phyloP scores from a whole-genome alignment of 257 asterid species.

The Solanum lycopersicoides region DNA sequence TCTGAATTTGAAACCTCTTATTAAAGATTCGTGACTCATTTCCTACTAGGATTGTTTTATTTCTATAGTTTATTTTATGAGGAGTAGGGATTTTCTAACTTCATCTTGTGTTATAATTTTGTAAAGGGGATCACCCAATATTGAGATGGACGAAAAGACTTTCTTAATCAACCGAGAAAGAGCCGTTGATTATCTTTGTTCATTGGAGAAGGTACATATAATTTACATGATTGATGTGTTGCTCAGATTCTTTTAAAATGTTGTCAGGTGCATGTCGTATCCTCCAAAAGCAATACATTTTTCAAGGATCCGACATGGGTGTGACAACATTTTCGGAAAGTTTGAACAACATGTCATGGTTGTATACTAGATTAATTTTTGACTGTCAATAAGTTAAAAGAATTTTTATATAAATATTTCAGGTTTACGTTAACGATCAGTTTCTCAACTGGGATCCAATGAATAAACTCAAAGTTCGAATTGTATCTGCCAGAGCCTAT shows the following conservation, averaged over 20 bases:
- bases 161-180: constrained; percentile 86
- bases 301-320: not conserved
- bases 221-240: not conserved
- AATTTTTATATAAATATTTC: not conserved
- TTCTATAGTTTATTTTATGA: not conserved
- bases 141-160: constrained; percentile 94
- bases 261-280: not conserved
- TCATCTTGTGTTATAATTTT: not conserved
- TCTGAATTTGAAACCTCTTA: too few species aligned
- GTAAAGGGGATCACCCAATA: constrained; percentile 84
- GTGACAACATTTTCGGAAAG: not conserved
- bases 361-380: not conserved
- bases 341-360: not conserved
- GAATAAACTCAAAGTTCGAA: constrained; percentile 79
- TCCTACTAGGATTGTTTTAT: not conserved
- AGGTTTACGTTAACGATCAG: constrained; percentile 87
- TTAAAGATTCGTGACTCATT: too few species aligned
- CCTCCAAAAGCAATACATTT: too few species aligned
- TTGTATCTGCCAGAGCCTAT: constrained; percentile 91
- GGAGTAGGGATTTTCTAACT: not conserved
- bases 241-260: too few species aligned
- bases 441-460: constrained; percentile 90
- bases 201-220: constrained; percentile 66
- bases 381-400: not conserved
- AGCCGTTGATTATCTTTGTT: constrained; percentile 90